Evolutionary conservation across 805 yeast genomes (phyloP).

Genomic region (Metschnikowia matae): DNA sequence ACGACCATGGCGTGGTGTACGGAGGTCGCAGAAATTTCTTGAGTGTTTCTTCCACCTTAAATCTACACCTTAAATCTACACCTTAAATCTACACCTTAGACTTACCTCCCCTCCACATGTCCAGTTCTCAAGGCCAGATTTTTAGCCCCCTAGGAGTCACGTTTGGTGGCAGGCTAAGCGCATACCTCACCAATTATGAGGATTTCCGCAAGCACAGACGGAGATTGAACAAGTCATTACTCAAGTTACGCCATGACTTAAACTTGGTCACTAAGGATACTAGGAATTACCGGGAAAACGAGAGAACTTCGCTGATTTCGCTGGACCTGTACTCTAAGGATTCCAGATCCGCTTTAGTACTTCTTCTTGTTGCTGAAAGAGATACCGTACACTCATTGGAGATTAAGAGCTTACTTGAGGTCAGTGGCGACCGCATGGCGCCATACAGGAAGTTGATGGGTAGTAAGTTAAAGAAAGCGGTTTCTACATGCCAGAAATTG

Average conservation of each 20-base stretch:
- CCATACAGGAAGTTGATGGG: constrained; percentile 45
- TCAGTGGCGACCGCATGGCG: constrained; percentile 45
- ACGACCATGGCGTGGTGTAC: too few species aligned
- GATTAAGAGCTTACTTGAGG: constrained; percentile 50
- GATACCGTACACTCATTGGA: constrained; percentile 68
- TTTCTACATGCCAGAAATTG: constrained; percentile 41
- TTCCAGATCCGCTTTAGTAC: constrained; percentile 50
- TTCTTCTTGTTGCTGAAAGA: constrained; percentile 73
- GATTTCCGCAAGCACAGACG: constrained; percentile 70
- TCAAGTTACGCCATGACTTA: constrained; percentile 61
- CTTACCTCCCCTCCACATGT: constrained; percentile 5
- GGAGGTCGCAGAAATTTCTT: too few species aligned
- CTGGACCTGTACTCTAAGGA: constrained; percentile 49
- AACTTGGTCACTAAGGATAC: constrained; percentile 64
- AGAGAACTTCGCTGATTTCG: constrained; percentile 44
- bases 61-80: background rate
- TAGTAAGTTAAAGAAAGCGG: constrained; percentile 67
- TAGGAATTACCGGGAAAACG: constrained; percentile 51
- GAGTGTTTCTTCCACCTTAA: constrained; percentile 5
- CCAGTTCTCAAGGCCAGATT: background rate
- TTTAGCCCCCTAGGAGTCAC: constrained; percentile 25
- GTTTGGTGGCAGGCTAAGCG: constrained; percentile 55
- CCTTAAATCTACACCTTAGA: background rate
- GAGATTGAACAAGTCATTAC: constrained; percentile 55
- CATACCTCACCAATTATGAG: constrained; percentile 58